These are phyloP conservation scores for Trametes versicolor DNA, from an alignment of 1,284 basidiomycete genomes.

Conservation along the genomic window DNA sequence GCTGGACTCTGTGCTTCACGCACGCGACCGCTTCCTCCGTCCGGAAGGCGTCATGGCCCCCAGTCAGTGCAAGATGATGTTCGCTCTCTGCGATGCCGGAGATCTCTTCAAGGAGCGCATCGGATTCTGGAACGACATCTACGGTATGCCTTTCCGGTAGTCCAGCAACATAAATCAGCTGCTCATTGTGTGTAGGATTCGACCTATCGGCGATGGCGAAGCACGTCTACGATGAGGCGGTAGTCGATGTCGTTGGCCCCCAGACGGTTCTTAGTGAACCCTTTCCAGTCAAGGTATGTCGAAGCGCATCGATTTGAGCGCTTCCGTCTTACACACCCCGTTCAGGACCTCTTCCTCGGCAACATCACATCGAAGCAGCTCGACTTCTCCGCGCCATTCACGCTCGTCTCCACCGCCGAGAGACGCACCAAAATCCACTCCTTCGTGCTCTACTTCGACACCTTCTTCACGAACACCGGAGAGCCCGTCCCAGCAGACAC, in stretches of 20 bases:
- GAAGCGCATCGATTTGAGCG: neutral
- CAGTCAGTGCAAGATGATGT: slow-evolving; percentile 88
- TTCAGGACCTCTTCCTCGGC: slow-evolving; percentile 77
- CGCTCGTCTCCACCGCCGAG: slow-evolving; percentile 66
- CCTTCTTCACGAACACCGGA: slow-evolving; percentile 82
- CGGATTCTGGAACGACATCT: slow-evolving; percentile 91
- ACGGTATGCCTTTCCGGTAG: slow-evolving; percentile 68
- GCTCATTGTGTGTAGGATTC: slow-evolving; percentile 65
- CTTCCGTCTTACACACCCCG: neutral
- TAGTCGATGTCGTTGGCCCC: slow-evolving; percentile 82
- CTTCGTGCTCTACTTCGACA: slow-evolving; percentile 94
- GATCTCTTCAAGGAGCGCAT: slow-evolving; percentile 85
- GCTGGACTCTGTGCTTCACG: slow-evolving; percentile 93
- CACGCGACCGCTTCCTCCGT: slow-evolving; percentile 86
- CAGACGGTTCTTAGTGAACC: slow-evolving; percentile 78
- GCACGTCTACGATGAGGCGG: slow-evolving; percentile 79
- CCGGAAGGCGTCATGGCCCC: slow-evolving; percentile 86
- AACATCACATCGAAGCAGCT: slow-evolving; percentile 75
- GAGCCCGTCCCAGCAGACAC: slow-evolving; percentile 61
- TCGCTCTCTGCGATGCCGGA: slow-evolving; percentile 81
- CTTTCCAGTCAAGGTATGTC: slow-evolving; percentile 70
- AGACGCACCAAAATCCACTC: slow-evolving; percentile 77
- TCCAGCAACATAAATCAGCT: neutral
- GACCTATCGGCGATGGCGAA: slow-evolving; percentile 84
- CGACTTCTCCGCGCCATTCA: slow-evolving; percentile 83